Evolutionary conservation across 2,329 filamentous ascomycete genomes (phyloP).

Genomic region (Trichoderma pleuroti): DNA sequence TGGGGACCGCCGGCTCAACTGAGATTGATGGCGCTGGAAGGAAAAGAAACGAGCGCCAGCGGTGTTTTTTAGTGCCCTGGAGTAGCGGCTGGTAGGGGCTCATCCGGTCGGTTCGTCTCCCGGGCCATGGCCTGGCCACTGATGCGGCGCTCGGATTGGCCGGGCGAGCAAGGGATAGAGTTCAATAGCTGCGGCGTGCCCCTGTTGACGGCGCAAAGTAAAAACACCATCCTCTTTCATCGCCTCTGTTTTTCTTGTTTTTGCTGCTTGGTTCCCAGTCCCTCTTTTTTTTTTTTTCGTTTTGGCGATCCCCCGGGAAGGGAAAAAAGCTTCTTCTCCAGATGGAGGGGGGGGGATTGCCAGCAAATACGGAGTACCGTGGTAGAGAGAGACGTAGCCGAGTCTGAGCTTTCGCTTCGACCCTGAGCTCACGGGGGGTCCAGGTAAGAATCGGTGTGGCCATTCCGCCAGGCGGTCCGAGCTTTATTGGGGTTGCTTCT

Average conservation of each 20-base stretch:
- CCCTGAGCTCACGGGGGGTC: background rate
- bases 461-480: background rate
- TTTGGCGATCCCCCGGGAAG: constrained; percentile 3
- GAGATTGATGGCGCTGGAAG: background rate
- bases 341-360: background rate
- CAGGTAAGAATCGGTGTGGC: constrained; percentile 11
- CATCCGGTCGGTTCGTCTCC: background rate
- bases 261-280: background rate
- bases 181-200: background rate
- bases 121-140: background rate
- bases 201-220: background rate
- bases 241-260: background rate
- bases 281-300: background rate
- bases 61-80: background rate
- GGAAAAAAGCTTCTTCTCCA: background rate
- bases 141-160: background rate
- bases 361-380: background rate
- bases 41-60: background rate
- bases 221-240: background rate
- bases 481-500: background rate
- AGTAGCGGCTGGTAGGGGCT: background rate
- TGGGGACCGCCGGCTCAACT: background rate
- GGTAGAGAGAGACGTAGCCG: background rate
- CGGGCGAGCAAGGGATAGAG: background rate
- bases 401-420: background rate